Evolutionary conservation across 352 stramenopile genomes (phyloP).

Genomic region (Phytophthora macrochlamydospora): DNA sequence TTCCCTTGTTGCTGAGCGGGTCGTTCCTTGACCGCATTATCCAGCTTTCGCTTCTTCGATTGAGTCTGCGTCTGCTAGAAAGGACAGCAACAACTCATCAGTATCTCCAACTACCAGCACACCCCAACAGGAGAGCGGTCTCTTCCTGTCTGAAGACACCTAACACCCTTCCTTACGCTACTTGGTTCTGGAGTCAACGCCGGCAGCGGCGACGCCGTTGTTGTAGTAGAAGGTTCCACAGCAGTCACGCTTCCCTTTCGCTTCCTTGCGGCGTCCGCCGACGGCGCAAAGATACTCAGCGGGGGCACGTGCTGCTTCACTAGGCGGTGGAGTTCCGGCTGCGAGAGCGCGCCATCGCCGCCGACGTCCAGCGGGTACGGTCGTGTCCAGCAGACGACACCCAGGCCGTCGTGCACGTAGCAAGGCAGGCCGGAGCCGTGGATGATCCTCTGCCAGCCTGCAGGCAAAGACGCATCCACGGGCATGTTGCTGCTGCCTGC

Average conservation of each 20-base stretch:
- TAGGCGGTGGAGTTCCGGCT: conserved; percentile 46
- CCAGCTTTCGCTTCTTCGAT: conserved; percentile 56
- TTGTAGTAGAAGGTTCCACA: not conserved
- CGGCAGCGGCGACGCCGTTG: conserved; percentile 1
- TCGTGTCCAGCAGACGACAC: conserved; percentile 72
- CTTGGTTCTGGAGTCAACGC: conserved; percentile 21
- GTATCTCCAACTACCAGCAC: not conserved
- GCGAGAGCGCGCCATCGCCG: conserved; percentile 24
- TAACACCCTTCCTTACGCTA: conserved; percentile 37
- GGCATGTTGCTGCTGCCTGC: conserved; percentile 4
- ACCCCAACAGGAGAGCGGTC: conserved; percentile 24
- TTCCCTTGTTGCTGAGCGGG: conserved; percentile 12
- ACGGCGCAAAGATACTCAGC: conserved; percentile 59
- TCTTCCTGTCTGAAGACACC: conserved; percentile 21
- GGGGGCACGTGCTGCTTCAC: conserved; percentile 69
- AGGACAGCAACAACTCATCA: not conserved
- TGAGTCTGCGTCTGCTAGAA: conserved; percentile 13
- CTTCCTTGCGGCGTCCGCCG: conserved; percentile 18
- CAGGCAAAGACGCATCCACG: conserved; percentile 46
- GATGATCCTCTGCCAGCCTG: conserved; percentile 62
- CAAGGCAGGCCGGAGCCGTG: conserved; percentile 76
- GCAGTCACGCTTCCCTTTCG: conserved; percentile 6
- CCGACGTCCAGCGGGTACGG: conserved; percentile 63
- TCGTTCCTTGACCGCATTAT: conserved; percentile 22
- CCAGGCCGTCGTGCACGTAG: conserved; percentile 61